phyloP scores from a whole-genome alignment of 306 rosid genomes.

The Quercus cerris region DNA sequence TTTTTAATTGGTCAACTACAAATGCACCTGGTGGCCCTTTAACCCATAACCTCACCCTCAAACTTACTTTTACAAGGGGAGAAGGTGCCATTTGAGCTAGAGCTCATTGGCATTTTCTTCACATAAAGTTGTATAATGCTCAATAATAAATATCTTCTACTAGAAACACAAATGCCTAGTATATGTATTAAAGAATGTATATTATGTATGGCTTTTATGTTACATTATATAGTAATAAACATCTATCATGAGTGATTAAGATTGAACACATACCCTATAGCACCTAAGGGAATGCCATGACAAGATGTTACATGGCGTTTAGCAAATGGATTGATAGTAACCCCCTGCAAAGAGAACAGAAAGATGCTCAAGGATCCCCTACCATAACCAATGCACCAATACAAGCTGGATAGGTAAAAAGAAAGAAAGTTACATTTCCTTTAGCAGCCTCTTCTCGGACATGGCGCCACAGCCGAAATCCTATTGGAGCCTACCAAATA shows the following conservation, averaged over 20 bases:
- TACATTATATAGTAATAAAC: background rate
- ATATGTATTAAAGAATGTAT: too few species aligned
- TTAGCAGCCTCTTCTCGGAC: slow-evolving; percentile 58
- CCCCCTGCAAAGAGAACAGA: slow-evolving; percentile 39
- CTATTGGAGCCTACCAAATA: slow-evolving; percentile 75
- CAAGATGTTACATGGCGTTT: slow-evolving; percentile 49
- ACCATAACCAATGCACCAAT: slow-evolving; percentile 18
- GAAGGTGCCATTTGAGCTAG: too few species aligned
- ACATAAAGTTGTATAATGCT: too few species aligned
- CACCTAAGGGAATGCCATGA: slow-evolving; percentile 91
- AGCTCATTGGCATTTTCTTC: too few species aligned
- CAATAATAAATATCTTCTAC: too few species aligned
- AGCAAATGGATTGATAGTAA: slow-evolving; percentile 62
- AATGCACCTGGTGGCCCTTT: too few species aligned
- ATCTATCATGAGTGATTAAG: background rate
- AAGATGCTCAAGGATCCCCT: slow-evolving; percentile 14
- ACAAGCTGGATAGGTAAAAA: slow-evolving; percentile 10
- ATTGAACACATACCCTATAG: slow-evolving; percentile 67
- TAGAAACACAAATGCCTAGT: too few species aligned
- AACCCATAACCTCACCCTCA: too few species aligned
- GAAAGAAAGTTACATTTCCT: slow-evolving; percentile 61
- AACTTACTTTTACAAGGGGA: too few species aligned
- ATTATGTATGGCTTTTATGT: background rate
- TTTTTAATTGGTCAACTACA: too few species aligned
- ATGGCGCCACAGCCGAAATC: slow-evolving; percentile 67